A percentile compares a stretch with the other conserved stretches of the same genome.
phyloP scores from a whole-genome alignment of 2,329 filamentous ascomycete species.

The Aaosphaeria arxii region DNA sequence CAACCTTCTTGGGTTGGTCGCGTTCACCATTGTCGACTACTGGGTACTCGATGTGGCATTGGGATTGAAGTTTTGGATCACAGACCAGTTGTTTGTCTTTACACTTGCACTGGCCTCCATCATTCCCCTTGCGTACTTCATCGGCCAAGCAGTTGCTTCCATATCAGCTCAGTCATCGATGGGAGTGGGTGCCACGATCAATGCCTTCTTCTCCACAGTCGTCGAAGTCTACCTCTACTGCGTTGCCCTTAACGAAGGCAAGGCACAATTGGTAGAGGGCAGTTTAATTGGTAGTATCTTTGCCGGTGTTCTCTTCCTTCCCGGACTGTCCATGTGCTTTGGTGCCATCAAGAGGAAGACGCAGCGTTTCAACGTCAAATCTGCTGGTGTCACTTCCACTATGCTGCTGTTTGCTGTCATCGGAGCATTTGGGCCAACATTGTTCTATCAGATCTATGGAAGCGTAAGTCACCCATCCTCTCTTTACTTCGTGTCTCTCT shows the following conservation, averaged over 20 bases:
- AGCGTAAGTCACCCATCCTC: conserved; percentile 55
- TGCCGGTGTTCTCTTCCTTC: conserved; percentile 90
- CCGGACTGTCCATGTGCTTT: conserved; percentile 97
- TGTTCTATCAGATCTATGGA: conserved; percentile 99
- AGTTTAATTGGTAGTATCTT: conserved; percentile 98
- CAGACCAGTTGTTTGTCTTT: conserved; percentile 83
- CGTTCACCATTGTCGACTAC: conserved; percentile 94
- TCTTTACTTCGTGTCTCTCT: background rate
- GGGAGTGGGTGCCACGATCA: conserved; percentile 94
- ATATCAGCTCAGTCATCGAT: conserved; percentile 98
- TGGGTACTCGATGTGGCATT: conserved; percentile 69
- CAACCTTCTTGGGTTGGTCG: conserved; percentile 90
- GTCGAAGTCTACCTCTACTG: conserved; percentile 98
- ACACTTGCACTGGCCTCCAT: conserved; percentile 81
- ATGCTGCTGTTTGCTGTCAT: conserved; percentile 97
- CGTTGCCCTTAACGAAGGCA: conserved; percentile 87
- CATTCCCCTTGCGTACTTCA: conserved; percentile 96
- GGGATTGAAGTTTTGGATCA: conserved; percentile 69
- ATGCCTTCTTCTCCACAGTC: conserved; percentile 96
- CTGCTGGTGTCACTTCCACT: conserved; percentile 92
- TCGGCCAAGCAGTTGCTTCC: conserved; percentile 95
- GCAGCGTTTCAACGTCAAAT: conserved; percentile 95
- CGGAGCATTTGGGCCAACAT: conserved; percentile 87
- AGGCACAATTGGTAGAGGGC: conserved; percentile 88
- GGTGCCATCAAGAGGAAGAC: conserved; percentile 97